Evolutionary conservation across 331 rosid genomes (phyloP).

Genomic region (Malus hybrid): DNA sequence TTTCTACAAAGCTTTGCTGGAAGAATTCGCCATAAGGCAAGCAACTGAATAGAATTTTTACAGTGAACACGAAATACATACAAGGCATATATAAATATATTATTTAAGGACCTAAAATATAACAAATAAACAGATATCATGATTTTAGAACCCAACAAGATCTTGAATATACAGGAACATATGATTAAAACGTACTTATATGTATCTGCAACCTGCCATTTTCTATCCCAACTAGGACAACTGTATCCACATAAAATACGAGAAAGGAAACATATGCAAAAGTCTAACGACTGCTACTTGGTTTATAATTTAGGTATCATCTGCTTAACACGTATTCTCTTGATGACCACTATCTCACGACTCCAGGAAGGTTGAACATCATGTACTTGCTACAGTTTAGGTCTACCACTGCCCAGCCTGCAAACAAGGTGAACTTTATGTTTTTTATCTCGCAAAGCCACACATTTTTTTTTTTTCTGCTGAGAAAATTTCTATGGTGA

Average conservation of each 20-base stretch:
- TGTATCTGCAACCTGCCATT: neutral
- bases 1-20: neutral
- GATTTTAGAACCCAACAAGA: neutral
- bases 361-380: neutral
- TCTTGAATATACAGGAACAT: neutral
- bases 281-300: neutral
- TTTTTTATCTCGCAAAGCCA: neutral
- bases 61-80: neutral
- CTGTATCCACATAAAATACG: neutral
- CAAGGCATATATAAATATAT: neutral
- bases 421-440: neutral
- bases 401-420: neutral
- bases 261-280: neutral
- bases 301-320: neutral
- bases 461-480: neutral
- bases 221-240: neutral
- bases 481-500: neutral
- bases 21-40: neutral
- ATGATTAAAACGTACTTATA: neutral
- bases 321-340: neutral
- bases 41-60: neutral
- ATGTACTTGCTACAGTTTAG: neutral
- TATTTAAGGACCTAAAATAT: neutral
- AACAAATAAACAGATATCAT: neutral
- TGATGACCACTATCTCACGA: neutral